These are phyloP conservation scores for Sanguinoderma infundibulare DNA, from an alignment of 1,284 basidiomycete species.

Conservation along the genomic window DNA sequence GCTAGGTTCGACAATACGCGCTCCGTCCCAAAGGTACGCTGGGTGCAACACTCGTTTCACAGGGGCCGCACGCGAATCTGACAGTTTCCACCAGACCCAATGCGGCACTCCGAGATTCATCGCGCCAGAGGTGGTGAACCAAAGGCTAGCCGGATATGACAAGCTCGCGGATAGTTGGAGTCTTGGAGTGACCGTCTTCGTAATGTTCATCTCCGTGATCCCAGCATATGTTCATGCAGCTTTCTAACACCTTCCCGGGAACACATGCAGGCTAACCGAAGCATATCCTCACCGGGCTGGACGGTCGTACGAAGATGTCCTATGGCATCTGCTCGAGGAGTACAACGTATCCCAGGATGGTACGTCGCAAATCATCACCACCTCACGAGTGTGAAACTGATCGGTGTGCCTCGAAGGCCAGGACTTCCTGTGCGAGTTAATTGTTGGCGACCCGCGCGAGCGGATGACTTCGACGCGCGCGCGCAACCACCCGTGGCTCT, in stretches of 20 bases:
- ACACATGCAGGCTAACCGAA: too few species aligned
- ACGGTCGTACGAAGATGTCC: too few species aligned
- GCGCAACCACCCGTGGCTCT: too few species aligned
- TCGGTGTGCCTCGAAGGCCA: too few species aligned
- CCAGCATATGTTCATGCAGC: too few species aligned
- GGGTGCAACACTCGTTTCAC: background rate
- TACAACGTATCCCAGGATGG: background rate
- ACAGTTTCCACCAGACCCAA: constrained; percentile 68
- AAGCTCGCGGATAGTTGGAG: constrained; percentile 92
- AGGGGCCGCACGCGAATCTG: background rate
- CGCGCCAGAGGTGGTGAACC: constrained; percentile 82
- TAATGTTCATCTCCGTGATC: constrained; percentile 78
- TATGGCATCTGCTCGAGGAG: background rate
- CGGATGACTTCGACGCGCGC: too few species aligned
- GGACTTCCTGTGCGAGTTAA: too few species aligned
- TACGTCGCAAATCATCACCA: too few species aligned
- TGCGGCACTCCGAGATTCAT: constrained; percentile 86
- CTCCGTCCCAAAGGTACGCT: constrained; percentile 62
- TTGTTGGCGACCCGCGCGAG: too few species aligned
- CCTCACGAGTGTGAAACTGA: too few species aligned
- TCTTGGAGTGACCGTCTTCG: constrained; percentile 87
- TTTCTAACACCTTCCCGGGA: background rate
- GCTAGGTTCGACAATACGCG: constrained; percentile 81
- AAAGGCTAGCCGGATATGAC: constrained; percentile 71
- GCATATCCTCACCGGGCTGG: too few species aligned